Percentiles rank a stretch among this genome's conserved stretches.
Conservation (phyloP, 257 asterid genomes). For the Solanum corneliomulleri region DNA sequence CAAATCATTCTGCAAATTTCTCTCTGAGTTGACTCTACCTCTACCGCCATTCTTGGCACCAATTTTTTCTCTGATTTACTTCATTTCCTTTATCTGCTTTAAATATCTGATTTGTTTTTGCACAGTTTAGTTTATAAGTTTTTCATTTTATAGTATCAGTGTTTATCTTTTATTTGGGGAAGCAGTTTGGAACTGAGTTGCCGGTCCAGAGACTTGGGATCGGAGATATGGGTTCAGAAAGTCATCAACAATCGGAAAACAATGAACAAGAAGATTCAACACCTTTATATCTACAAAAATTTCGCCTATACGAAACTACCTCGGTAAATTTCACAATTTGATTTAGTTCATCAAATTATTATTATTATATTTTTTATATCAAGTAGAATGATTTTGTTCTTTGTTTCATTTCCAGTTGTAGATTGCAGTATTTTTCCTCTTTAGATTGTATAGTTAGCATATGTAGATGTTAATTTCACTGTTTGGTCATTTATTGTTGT, state of each 20-base stretch:
- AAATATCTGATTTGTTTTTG: not conserved
- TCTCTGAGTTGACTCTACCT: not conserved
- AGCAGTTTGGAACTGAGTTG: not conserved
- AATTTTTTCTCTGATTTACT: not conserved
- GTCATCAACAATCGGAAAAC: not conserved
- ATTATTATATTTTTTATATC: not conserved
- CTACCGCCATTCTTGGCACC: not conserved
- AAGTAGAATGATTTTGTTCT: not conserved
- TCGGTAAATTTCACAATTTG: conserved; percentile 38
- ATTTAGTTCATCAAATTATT: not conserved
- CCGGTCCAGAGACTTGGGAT: conserved; percentile 40
- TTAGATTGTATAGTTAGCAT: not conserved
- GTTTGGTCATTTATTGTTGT: not conserved
- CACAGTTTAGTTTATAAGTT: not conserved
- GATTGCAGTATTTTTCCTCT: not conserved
- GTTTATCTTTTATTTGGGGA: not conserved
- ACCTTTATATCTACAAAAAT: conserved; percentile 42
- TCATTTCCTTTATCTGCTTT: not conserved
- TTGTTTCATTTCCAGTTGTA: not conserved
- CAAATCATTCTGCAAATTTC: not conserved
- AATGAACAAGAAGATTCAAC: conserved; percentile 11
- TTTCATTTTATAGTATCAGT: not conserved
- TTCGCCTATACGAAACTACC: conserved; percentile 74
- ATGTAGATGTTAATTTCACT: not conserved
- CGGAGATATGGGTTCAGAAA: conserved; percentile 26